Percentiles rank a stretch among this genome's conserved stretches.
Conservation (phyloP, 768 basidiomycete species). For the Zangia roseola region DNA sequence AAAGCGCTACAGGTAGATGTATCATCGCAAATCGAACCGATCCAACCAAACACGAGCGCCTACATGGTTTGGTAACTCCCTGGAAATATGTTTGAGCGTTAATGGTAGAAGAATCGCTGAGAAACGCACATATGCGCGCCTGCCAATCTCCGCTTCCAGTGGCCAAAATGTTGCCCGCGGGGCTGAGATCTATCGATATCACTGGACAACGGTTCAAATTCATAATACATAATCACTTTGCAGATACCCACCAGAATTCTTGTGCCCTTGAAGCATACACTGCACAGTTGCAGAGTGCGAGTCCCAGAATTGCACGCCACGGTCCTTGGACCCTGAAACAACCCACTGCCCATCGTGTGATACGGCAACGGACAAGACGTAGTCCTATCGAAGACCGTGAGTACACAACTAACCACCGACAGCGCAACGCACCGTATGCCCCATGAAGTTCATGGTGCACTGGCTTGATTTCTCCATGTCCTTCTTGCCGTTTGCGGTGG, state of each 20-base stretch:
- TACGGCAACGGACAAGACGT: conserved; percentile 72
- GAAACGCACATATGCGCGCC: conserved; percentile 61
- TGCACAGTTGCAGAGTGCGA: conserved; percentile 77
- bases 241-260: conserved; percentile 59
- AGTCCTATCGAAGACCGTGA: conserved; percentile 45
- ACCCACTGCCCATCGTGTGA: conserved; percentile 94
- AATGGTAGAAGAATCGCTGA: background rate
- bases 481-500: conserved; percentile 45
- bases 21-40: conserved; percentile 10
- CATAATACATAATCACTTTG: background rate
- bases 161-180: conserved; percentile 58
- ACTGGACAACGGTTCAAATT: conserved; percentile 37
- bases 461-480: conserved; percentile 48
- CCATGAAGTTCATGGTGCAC: conserved; percentile 83
- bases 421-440: conserved; percentile 69
- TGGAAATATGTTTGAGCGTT: conserved; percentile 10
- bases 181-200: conserved; percentile 70
- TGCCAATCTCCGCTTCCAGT: conserved; percentile 73
- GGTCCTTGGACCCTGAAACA: conserved; percentile 94
- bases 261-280: conserved; percentile 82
- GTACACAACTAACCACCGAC: background rate
- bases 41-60: conserved; percentile 4
- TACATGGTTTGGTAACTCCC: conserved; percentile 34
- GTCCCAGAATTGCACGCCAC: conserved; percentile 95
- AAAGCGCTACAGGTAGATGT: conserved; percentile 25